Base-by-base conservation (phyloP, 1,139 yeast genomes). In the Geotrichum reessii region DNA sequence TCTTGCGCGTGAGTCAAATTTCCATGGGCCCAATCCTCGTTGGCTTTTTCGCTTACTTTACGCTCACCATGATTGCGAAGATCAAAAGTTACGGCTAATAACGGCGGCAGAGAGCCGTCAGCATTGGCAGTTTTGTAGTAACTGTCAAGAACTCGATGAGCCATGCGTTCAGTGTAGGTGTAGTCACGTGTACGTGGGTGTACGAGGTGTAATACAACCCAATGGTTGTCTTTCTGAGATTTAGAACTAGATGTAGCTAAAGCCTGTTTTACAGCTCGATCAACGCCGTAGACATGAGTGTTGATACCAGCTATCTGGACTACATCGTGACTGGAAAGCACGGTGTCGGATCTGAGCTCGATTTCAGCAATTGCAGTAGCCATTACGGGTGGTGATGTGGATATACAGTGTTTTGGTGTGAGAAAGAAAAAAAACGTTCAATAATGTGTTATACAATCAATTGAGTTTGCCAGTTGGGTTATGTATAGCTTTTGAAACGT, bases 31-130 rank as follows among this genome's bases (percentile, higher is more conserved):
- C 87, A 83, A 37, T 70, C 72, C 3, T 65, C 55, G 67, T 82
- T 82, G 52, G 73, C 73, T 17, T 49, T 46, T 1, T 62, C 64
- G 55, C 77, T 74, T 1, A 81, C 68, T 9, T 67, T 55, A 49
- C 90, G 71, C 46, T 69, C 70, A 1, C 90, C 90, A 65, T 85
- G 90, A 70, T 85, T 85, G 59, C 86, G 75, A 58, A 74, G 71
- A 64, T 85, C 90, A 67, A 82, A 82, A 0, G 84, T 74, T 12
- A 82, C 79, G 53, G 82, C 79, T 42, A 83, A 71, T 14, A 37
- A 37, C 2, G 42, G 42, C n/a, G 42, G 42, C 52, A 81, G 66
- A 25, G 64, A 60, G n/a, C 31, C 11, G 8, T 25, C 25, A 24
- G 40, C 17, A 14, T 21, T 9, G 24, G 28, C 8, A 37, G 50